phyloP scores from a whole-genome alignment of 352 stramenopile genomes.

The Phytophthora hybrid region DNA sequence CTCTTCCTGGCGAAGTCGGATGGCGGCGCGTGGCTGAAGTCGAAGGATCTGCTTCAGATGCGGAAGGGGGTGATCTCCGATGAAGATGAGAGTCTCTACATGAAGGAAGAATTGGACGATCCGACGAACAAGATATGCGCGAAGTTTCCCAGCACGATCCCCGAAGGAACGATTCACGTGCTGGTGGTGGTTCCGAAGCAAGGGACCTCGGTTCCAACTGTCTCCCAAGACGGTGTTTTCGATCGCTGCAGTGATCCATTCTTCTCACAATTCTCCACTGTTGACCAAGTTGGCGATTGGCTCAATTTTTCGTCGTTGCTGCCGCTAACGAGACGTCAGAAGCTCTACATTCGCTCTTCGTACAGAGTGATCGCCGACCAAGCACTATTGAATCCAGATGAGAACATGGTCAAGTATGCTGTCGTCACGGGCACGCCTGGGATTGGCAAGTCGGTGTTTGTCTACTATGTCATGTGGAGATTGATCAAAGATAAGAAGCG shows the following conservation, averaged over 20 bases:
- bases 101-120: too few species aligned
- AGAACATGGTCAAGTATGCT: conserved; percentile 32
- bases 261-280: conserved; percentile 36
- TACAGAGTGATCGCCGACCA: conserved; percentile 36
- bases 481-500: too few species aligned
- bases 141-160: too few species aligned
- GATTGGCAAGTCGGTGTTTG: too few species aligned
- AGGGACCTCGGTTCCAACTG: background rate
- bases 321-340: conserved; percentile 30
- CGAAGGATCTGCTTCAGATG: too few species aligned
- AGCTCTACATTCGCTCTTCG: conserved; percentile 40
- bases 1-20: too few species aligned
- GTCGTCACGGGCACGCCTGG: conserved; percentile 42
- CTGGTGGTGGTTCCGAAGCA: conserved; percentile 20
- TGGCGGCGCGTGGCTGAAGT: too few species aligned
- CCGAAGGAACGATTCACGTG: conserved; percentile 16
- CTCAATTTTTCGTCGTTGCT: conserved; percentile 38
- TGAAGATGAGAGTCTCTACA: too few species aligned
- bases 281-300: conserved; percentile 35
- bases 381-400: conserved; percentile 29
- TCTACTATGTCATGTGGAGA: too few species aligned
- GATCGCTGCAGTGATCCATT: conserved; percentile 27
- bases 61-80: too few species aligned
- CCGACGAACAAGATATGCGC: too few species aligned
- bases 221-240: conserved; percentile 19